Evolutionary conservation across 164 flowering plant species (phyloP), one percentile per base, ranked within the genome.

Genomic region (Liquidambar formosana): DNA sequence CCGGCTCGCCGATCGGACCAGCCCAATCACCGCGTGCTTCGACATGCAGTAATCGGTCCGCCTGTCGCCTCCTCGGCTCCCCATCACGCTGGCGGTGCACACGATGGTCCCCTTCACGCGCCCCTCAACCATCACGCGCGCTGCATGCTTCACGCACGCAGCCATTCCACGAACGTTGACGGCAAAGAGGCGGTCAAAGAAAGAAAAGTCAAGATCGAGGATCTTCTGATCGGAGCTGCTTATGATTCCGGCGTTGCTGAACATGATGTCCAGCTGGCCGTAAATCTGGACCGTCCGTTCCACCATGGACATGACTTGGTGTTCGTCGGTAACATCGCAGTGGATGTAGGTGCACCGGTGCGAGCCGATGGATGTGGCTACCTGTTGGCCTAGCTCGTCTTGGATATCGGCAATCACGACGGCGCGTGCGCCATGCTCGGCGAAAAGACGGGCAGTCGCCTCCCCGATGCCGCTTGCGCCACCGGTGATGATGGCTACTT

Each of bases 1-100:
- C 48, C 1, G 1, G 38, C 86, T 71, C 22, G 86, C 87, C 1
- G 76, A 71, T 28, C 77, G 26, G 21, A 83, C 73, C 79, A 85
- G 51, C 23, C 86, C 91, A 59, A 86, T 3, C 63, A 86, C 84
- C 15, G 88, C 88, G 25, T 82, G 81, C 78, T 86, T 85, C 16
- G 88, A 83, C 78, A 80, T 75, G n/a, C 12, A 19, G 70, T 86
- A 86, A 48, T 79, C 85, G 1, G 63, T 59, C 12, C 5, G 0
- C 1, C 3, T 27, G 1, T 1, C 10, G 10, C 61, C 48, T 0
- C 81, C 86, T 1, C 0, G 5, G 5, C 25, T 65, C 1, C 73
- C 86, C 15, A 65, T 75, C 16, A 76, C 59, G 59, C 91, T 87
- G 8, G 76, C 82, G 10, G 83, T 82, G 74, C 90, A 86, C 3